A percentile compares a stretch with the other conserved stretches of the same genome.
Evolutionary conservation across 2,329 filamentous ascomycete genomes (phyloP).

Genomic region (Hymenotorrendiella dingleyae): DNA sequence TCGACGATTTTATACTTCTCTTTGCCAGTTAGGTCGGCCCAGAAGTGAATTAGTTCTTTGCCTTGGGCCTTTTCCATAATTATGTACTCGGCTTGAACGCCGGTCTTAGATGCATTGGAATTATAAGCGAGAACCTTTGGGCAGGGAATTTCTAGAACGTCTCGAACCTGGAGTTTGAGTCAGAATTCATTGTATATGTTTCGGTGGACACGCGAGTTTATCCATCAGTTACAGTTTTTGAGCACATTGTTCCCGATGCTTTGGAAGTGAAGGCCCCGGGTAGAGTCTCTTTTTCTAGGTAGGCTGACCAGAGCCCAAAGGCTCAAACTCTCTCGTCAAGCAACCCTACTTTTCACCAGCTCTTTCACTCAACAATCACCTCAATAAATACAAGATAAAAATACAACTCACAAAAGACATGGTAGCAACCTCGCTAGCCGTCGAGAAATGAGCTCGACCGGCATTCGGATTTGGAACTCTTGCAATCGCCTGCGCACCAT

Average conservation of each 20-base stretch:
- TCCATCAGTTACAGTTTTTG: no score
- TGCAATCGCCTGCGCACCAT: slow-evolving; percentile 6
- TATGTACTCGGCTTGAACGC: slow-evolving; percentile 33
- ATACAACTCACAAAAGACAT: slow-evolving; percentile 13
- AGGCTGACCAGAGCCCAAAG: no score
- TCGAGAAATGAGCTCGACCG: slow-evolving; percentile 7
- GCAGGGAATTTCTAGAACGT: slow-evolving; percentile 32
- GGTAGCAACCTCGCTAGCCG: slow-evolving; percentile 15
- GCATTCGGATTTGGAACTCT: slow-evolving; percentile 12
- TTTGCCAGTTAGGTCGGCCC: slow-evolving; percentile 22
- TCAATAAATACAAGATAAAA: no score
- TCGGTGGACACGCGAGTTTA: slow-evolving; percentile 6
- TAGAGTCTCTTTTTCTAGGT: no score
- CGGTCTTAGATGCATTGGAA: slow-evolving; percentile 29
- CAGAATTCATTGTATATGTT: background rate
- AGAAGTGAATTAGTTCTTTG: slow-evolving; percentile 23
- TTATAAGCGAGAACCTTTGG: slow-evolving; percentile 38
- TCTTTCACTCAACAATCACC: no score
- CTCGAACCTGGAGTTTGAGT: background rate
- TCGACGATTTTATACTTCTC: slow-evolving; percentile 29
- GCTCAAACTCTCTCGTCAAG: no score
- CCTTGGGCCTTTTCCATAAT: slow-evolving; percentile 34
- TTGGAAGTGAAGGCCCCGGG: no score
- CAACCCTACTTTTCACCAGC: no score
- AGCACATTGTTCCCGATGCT: no score